Conservation (phyloP, 768 basidiomycete genomes). For the Boletus barrowsii region DNA sequence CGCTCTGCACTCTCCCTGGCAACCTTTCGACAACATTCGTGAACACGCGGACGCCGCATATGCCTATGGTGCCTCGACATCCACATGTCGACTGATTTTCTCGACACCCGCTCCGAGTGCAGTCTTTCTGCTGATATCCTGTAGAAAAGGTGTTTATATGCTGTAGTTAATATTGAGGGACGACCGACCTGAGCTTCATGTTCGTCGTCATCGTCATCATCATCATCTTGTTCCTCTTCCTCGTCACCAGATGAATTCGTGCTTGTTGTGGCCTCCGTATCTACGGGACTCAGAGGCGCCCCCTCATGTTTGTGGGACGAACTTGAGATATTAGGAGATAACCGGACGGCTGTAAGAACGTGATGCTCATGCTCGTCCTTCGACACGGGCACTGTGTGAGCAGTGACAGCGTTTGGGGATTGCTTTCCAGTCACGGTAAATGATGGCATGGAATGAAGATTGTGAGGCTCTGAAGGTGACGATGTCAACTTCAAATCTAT, state of each 20-base stretch:
- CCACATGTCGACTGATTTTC: conserved; percentile 35
- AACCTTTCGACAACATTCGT: neutral
- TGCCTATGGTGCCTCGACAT: conserved; percentile 16
- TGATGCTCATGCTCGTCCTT: conserved; percentile 22
- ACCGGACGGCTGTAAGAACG: conserved; percentile 23
- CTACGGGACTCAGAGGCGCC: conserved; percentile 6
- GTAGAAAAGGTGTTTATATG: conserved; percentile 6
- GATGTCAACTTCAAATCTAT: conserved; percentile 12
- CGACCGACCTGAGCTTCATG: conserved; percentile 20
- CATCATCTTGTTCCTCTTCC: conserved; percentile 15
- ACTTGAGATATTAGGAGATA: conserved; percentile 18
- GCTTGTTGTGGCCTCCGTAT: conserved; percentile 7
- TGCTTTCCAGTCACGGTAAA: neutral
- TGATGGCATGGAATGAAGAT: neutral
- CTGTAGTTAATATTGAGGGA: neutral
- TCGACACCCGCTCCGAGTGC: conserved; percentile 35
- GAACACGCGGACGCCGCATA: neutral
- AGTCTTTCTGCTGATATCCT: conserved; percentile 31
- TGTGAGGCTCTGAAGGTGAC: conserved; percentile 1
- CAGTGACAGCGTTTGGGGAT: neutral
- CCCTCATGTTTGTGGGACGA: conserved; percentile 10
- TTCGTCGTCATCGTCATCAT: conserved; percentile 17
- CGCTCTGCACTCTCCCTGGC: conserved; percentile 3
- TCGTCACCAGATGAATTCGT: conserved; percentile 16
- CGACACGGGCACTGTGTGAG: neutral